phyloP scores from a whole-genome alignment of 441 rosid genomes.

The Adansonia gregorii region DNA sequence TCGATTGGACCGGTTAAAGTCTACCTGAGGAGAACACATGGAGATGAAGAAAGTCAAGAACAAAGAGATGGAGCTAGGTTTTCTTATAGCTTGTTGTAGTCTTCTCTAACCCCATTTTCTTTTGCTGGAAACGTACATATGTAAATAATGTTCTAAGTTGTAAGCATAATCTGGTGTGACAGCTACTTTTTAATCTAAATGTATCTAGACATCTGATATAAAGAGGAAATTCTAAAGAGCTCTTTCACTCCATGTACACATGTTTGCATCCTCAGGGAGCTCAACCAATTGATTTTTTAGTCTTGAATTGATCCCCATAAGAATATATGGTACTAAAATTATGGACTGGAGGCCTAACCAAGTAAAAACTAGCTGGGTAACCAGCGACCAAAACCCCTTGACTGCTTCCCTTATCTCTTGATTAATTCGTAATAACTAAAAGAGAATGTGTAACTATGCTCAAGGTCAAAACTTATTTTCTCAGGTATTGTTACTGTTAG shows the following conservation, averaged over 20 bases:
- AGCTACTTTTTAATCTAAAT: neutral
- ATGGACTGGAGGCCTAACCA: neutral
- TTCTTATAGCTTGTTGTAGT: slow-evolving; percentile 7
- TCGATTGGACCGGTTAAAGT: slow-evolving; percentile 52
- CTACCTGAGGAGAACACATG: slow-evolving; percentile 37
- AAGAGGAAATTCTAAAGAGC: neutral
- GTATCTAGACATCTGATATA: neutral
- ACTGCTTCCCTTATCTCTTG: neutral
- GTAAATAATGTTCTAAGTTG: slow-evolving; percentile 10
- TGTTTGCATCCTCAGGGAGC: neutral
- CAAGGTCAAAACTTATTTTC: neutral
- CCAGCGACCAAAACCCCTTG: too few species aligned
- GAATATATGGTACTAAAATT: neutral
- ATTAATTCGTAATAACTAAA: neutral
- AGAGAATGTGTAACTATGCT: neutral
- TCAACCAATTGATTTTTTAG: neutral
- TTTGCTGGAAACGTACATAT: neutral
- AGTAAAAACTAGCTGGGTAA: too few species aligned
- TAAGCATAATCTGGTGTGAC: slow-evolving; percentile 1
- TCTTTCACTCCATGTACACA: neutral
- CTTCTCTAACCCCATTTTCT: neutral
- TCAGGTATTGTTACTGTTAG: neutral
- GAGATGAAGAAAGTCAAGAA: slow-evolving; percentile 7
- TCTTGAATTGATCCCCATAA: neutral
- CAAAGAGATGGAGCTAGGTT: slow-evolving; percentile 27